These are phyloP conservation scores for Fraxinus xanthoxyloides DNA, from an alignment of 305 asterid species.

Conservation along the genomic window DNA sequence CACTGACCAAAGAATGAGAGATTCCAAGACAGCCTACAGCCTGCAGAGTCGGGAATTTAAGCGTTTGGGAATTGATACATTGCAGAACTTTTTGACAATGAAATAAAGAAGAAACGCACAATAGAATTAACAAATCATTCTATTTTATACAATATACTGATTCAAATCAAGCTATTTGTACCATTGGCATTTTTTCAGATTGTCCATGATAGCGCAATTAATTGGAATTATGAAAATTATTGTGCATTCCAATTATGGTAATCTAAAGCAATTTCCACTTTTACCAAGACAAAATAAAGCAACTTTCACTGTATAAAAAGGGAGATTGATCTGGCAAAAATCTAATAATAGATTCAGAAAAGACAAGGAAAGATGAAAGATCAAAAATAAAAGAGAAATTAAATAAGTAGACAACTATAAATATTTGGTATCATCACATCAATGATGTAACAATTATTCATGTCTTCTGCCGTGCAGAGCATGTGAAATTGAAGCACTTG, in stretches of 20 bases:
- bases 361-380: neutral
- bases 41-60: slow-evolving; percentile 22
- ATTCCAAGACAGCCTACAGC: slow-evolving; percentile 6
- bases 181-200: neutral
- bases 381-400: slow-evolving; percentile 2
- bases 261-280: neutral
- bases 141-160: neutral
- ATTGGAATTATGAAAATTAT: neutral
- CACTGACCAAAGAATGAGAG: neutral
- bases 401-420: neutral
- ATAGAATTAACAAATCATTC: neutral
- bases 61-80: slow-evolving; percentile 2
- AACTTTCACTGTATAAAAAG: neutral
- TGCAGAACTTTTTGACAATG: neutral
- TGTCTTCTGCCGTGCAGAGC: neutral
- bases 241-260: neutral
- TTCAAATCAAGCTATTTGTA: neutral
- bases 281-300: slow-evolving; percentile 1
- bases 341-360: slow-evolving; percentile 1
- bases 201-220: neutral
- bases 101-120: slow-evolving; percentile 3
- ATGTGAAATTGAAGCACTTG: neutral
- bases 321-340: slow-evolving; percentile 13
- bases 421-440: slow-evolving; percentile 9
- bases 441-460: slow-evolving; percentile 4